Evolutionary conservation across 148 eudicot species (phyloP), one percentile per base, ranked within the genome.

Genomic region (Cornus controversa): DNA sequence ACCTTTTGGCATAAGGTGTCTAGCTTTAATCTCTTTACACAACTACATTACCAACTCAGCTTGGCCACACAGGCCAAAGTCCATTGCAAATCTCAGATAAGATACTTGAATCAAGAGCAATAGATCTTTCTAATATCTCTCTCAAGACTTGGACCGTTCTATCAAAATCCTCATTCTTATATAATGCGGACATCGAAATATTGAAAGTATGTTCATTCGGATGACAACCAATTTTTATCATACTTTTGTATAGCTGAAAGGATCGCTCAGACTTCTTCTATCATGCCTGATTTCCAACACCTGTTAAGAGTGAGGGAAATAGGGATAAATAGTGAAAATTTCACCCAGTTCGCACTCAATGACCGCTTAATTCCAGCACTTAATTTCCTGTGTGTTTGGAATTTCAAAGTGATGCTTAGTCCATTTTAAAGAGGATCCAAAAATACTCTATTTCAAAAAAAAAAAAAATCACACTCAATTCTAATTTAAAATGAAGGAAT

Each of bases 191-290:
- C 73, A 91, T 75, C 78, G 93, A 72, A 66, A 79, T 85, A 73
- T 83, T 87, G 27, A 73, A 84, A 24, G 91, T 89, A 26, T 60
- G 67, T 74, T 65, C 78, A 79, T 91, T 83, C 9, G 96, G 96
- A 80, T 84, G 84, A 84, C 87, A 87, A 50, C 91, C 89, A 47
- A 81, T 87, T 79, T 83, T 78, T 68, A 89, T 79, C 96, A 93
- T 93, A 77, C 89, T 89, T 75, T 71, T 89, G 68, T 90, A 95
- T 11, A 95, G 64, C 47, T 90, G 90, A 82, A 90, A 85, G 26
- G 93, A 96, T 31, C 94, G 91, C 47, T 87, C 97, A 8, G 94
- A 80, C 74, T 95, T 91, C 77, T 85, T 89, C 78, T n/a, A n/a
- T n/a, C n/a, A n/a, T n/a, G n/a, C n/a, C n/a, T n/a, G n/a, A n/a